Conservation (phyloP, 2,329 filamentous ascomycete species). For the Zymoseptoria tritici region DNA sequence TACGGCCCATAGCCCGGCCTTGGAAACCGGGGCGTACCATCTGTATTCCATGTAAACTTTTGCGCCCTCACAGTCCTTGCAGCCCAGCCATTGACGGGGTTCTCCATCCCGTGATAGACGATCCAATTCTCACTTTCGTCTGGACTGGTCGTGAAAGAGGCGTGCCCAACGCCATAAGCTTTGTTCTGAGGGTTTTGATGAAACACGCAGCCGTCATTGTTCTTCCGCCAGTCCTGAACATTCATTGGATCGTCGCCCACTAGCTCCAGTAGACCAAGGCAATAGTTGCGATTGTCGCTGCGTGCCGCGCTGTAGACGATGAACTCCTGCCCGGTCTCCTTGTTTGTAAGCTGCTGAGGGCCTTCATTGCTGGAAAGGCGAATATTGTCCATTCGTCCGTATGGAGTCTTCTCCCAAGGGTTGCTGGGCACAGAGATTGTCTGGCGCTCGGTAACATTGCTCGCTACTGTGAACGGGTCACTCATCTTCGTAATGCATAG, state of each 20-base stretch:
- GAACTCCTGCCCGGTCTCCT: slow-evolving; percentile 41
- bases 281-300: slow-evolving; percentile 48
- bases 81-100: slow-evolving; percentile 41
- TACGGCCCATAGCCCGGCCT: slow-evolving; percentile 45
- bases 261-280: slow-evolving; percentile 45
- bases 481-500: slow-evolving; percentile 46
- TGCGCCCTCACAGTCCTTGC: slow-evolving; percentile 44
- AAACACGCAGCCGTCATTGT: slow-evolving; percentile 42
- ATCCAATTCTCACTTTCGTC: slow-evolving; percentile 45
- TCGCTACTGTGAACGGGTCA: slow-evolving; percentile 42
- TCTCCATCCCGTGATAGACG: slow-evolving; percentile 47
- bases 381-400: slow-evolving; percentile 40
- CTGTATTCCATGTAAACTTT: slow-evolving; percentile 42
- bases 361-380: slow-evolving; percentile 45
- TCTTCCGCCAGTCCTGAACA: slow-evolving; percentile 41
- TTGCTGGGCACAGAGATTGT: slow-evolving; percentile 43
- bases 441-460: slow-evolving; percentile 40
- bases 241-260: slow-evolving; percentile 45
- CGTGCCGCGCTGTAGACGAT: slow-evolving; percentile 45
- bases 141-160: slow-evolving; percentile 43
- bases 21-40: slow-evolving; percentile 43
- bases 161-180: slow-evolving; percentile 45
- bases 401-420: slow-evolving; percentile 47
- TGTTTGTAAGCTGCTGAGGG: slow-evolving; percentile 44
- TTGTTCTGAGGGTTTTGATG: slow-evolving; percentile 41